Percentiles rank a stretch among this genome's conserved stretches.
Conservation (phyloP, 495 filamentous ascomycete genomes). For the Usnea hakonensis region DNA sequence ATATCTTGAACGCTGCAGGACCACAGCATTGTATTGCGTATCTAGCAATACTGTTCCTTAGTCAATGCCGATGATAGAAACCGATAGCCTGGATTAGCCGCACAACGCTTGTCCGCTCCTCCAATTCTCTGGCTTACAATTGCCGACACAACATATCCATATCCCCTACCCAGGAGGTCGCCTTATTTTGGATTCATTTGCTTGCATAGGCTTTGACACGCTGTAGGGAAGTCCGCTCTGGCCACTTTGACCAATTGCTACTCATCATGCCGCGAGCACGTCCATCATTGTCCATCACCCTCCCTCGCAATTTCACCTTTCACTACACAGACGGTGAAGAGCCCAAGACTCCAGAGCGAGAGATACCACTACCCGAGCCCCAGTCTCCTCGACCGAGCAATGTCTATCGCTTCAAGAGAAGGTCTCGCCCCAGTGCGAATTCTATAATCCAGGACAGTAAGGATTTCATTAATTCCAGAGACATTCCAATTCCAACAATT, state of each 20-base stretch:
- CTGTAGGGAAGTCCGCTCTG: neutral
- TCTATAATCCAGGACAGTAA: slow-evolving; percentile 35
- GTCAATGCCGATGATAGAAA: neutral
- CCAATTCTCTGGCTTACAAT: neutral
- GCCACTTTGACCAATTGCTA: neutral
- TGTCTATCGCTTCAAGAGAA: slow-evolving; percentile 35
- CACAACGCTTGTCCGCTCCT: neutral
- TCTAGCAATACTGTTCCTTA: neutral
- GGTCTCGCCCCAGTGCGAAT: slow-evolving; percentile 40
- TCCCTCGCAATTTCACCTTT: slow-evolving; percentile 59
- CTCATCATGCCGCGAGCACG: slow-evolving; percentile 42
- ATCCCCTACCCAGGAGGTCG: neutral
- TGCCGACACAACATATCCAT: neutral
- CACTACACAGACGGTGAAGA: slow-evolving; percentile 44
- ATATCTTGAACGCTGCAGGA: neutral
- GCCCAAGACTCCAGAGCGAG: slow-evolving; percentile 53
- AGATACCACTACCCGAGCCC: slow-evolving; percentile 43
- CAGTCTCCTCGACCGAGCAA: slow-evolving; percentile 38
- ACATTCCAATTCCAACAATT: slow-evolving; percentile 53
- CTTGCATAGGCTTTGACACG: slow-evolving; percentile 8
- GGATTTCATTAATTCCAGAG: slow-evolving; percentile 29
- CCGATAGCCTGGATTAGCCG: slow-evolving; percentile 1
- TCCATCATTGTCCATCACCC: slow-evolving; percentile 52
- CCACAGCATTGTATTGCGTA: neutral
- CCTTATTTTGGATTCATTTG: neutral